Conservation (phyloP, 305 asterid genomes). For the Salvia sclarea region DNA sequence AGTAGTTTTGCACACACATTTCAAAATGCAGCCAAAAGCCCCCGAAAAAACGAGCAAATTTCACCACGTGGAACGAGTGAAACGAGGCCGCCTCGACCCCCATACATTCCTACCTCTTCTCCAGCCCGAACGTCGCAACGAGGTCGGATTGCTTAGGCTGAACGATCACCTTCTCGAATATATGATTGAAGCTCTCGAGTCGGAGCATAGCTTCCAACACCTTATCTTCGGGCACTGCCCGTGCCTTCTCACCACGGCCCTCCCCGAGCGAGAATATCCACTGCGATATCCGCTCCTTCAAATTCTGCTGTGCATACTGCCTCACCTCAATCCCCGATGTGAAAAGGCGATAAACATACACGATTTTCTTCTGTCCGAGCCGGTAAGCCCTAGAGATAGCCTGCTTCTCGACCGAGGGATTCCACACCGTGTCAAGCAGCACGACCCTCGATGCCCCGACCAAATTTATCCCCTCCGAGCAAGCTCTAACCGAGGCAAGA, state of each 20-base stretch:
- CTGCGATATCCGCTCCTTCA: slow-evolving; percentile 54
- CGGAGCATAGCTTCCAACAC: slow-evolving; percentile 42
- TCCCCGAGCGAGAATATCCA: slow-evolving; percentile 49
- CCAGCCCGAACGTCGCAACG: slow-evolving; percentile 33
- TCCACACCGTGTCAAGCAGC: slow-evolving; percentile 69
- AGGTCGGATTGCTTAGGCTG: slow-evolving; percentile 50
- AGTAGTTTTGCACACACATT: neutral
- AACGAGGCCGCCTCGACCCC: too few relatives aligned
- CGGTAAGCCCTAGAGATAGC: slow-evolving; percentile 69
- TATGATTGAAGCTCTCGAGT: slow-evolving; percentile 26
- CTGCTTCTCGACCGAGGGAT: slow-evolving; percentile 69
- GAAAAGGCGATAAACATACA: slow-evolving; percentile 55
- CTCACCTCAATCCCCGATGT: slow-evolving; percentile 50
- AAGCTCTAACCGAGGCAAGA: slow-evolving; percentile 66
- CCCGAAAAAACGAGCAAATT: neutral
- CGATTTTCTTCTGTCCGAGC: slow-evolving; percentile 62
- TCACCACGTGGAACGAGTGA: neutral
- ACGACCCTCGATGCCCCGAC: slow-evolving; percentile 73
- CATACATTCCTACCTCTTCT: neutral
- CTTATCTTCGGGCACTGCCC: slow-evolving; percentile 36
- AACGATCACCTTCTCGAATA: slow-evolving; percentile 40
- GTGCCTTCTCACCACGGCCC: slow-evolving; percentile 9
- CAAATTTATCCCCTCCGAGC: slow-evolving; percentile 69
- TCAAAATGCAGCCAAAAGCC: neutral
- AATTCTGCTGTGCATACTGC: slow-evolving; percentile 38